phyloP scores from a whole-genome alignment of 495 filamentous ascomycete species.

The Xylaria nigripes region DNA sequence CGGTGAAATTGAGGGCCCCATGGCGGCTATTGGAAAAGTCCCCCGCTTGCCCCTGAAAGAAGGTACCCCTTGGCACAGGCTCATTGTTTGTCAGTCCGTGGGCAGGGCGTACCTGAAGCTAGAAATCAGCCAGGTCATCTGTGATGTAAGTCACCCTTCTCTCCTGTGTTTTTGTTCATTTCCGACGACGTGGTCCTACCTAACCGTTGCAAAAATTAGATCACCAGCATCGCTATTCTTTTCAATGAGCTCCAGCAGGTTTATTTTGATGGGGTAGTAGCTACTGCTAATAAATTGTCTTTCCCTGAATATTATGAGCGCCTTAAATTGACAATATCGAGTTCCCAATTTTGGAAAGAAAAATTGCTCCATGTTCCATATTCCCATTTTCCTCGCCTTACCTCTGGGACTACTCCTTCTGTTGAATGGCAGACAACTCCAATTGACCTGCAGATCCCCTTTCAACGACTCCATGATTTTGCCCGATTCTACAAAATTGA shows the following conservation, averaged over 20 bases:
- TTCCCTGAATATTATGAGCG: conserved; percentile 35
- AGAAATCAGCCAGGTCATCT: conserved; percentile 38
- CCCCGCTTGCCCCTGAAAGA: conserved; percentile 28
- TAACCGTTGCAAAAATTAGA: conserved; percentile 13
- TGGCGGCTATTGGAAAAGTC: conserved; percentile 34
- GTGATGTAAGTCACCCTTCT: conserved; percentile 25
- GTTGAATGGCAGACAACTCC: conserved; percentile 27
- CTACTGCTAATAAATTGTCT: conserved; percentile 23
- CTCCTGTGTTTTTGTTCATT: background rate
- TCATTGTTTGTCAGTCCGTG: conserved; percentile 37
- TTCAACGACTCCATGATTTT: conserved; percentile 29
- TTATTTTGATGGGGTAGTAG: conserved; percentile 29
- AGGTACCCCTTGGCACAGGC: conserved; percentile 35
- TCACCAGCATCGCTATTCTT: conserved; percentile 35
- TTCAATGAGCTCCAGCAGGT: conserved; percentile 34
- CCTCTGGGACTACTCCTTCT: conserved; percentile 13
- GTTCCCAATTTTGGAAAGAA: conserved; percentile 37
- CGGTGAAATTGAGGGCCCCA: conserved; percentile 32
- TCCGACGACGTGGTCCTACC: background rate
- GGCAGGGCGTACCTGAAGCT: conserved; percentile 38
- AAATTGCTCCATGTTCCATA: conserved; percentile 27
- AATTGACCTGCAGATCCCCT: conserved; percentile 31
- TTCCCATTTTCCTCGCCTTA: conserved; percentile 35
- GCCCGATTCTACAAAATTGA: conserved; percentile 25
- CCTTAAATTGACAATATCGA: conserved; percentile 26